Evolutionary conservation across 495 filamentous ascomycete genomes (phyloP).

Genomic region (Trichocladium antarcticum): DNA sequence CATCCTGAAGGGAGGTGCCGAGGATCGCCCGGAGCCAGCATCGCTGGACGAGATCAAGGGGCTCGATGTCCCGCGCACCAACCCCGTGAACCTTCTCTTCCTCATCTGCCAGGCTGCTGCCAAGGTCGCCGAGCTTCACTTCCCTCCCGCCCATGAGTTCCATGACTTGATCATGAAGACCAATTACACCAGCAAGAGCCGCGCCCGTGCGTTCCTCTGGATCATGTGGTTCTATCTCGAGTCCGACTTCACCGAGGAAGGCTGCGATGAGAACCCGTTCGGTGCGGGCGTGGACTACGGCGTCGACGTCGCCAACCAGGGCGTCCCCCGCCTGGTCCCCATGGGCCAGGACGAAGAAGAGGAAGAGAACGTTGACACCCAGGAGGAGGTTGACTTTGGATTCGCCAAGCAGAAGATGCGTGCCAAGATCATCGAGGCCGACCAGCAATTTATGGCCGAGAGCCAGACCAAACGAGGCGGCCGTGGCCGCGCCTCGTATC

Average conservation of each 20-base stretch:
- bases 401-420: slow-evolving; percentile 73
- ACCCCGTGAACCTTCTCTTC: slow-evolving; percentile 95
- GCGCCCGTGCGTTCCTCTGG: slow-evolving; percentile 89
- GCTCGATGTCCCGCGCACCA: slow-evolving; percentile 64
- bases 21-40: slow-evolving; percentile 79
- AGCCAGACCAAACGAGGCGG: slow-evolving; percentile 39
- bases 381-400: slow-evolving; percentile 77
- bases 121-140: slow-evolving; percentile 87
- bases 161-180: slow-evolving; percentile 92
- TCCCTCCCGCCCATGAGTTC: slow-evolving; percentile 76
- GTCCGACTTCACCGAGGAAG: slow-evolving; percentile 78
- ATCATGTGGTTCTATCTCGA: slow-evolving; percentile 99
- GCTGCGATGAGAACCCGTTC: slow-evolving; percentile 79
- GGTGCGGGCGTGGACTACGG: slow-evolving; percentile 61
- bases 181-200: slow-evolving; percentile 67
- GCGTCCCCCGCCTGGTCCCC: slow-evolving; percentile 68
- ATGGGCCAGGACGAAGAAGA: slow-evolving; percentile 67
- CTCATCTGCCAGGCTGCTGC: slow-evolving; percentile 83
- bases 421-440: slow-evolving; percentile 54
- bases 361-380: slow-evolving; percentile 81
- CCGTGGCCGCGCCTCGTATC: slow-evolving; percentile 16
- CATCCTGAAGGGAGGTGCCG: slow-evolving; percentile 92
- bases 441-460: slow-evolving; percentile 40
- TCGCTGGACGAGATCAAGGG: slow-evolving; percentile 73
- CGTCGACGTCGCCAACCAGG: slow-evolving; percentile 54